Percentiles rank a stretch among this genome's conserved stretches.
phyloP scores from a whole-genome alignment of 192 early-diverging fungal species.

The Entomortierella beljakovae region DNA sequence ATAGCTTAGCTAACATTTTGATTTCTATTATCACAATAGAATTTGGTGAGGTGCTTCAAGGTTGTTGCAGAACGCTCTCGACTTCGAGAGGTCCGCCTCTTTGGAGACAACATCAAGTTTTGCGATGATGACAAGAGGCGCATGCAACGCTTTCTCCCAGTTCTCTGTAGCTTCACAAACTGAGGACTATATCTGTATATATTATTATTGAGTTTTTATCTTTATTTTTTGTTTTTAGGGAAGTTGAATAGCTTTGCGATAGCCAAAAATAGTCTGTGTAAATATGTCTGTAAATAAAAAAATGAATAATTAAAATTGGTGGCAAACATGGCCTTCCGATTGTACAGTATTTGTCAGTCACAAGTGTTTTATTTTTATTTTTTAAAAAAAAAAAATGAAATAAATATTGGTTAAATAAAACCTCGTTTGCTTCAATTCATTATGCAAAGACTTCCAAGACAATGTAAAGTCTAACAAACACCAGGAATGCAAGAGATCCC shows the following conservation, averaged over 20 bases:
- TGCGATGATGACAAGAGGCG: conserved; percentile 54
- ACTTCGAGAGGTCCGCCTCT: conserved; percentile 44
- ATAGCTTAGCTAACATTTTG: not conserved
- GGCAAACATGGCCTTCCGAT: no score
- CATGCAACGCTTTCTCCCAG: conserved; percentile 50
- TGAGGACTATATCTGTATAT: not conserved
- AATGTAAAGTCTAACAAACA: not conserved
- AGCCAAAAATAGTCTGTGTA: not conserved
- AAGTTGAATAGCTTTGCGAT: no score
- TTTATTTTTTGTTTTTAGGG: not conserved
- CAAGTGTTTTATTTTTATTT: not conserved
- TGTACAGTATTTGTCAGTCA: not conserved
- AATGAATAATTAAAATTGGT: no score
- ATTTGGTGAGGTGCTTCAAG: conserved; percentile 50
- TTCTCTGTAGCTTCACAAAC: conserved; percentile 47
- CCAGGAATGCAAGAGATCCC: not conserved
- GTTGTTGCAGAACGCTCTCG: conserved; percentile 34
- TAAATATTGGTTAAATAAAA: not conserved
- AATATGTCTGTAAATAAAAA: not conserved
- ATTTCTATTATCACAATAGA: conserved; percentile 15
- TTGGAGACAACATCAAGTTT: conserved; percentile 56
- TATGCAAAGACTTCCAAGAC: conserved; percentile 1
- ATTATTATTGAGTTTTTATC: not conserved
- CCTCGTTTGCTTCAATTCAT: not conserved
- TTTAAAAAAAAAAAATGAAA: not conserved